Conservation (phyloP, 805 yeast species). For the Candida tibetensis region DNA sequence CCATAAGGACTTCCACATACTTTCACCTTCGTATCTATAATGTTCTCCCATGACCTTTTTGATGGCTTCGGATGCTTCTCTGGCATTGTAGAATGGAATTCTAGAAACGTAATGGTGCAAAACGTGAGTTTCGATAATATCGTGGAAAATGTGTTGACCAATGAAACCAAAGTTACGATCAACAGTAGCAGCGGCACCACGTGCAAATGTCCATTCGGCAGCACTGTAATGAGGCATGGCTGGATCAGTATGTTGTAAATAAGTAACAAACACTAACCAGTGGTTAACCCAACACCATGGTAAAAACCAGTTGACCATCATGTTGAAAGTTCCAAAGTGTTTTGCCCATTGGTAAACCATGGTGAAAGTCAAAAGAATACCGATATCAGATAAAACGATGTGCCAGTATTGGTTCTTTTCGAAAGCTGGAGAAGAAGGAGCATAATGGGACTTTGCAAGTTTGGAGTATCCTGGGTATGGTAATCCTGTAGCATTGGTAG, state of each 20-base stretch:
- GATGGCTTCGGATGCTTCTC: constrained; percentile 74
- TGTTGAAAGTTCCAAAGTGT: constrained; percentile 59
- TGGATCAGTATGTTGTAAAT: constrained; percentile 79
- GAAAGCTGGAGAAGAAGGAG: constrained; percentile 70
- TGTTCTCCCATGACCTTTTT: constrained; percentile 83
- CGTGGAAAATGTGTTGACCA: constrained; percentile 79
- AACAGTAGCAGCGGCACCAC: constrained; percentile 88
- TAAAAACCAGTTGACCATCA: constrained; percentile 65
- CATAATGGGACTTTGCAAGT: constrained; percentile 62
- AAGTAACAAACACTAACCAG: constrained; percentile 87
- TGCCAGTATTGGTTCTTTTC: constrained; percentile 71
- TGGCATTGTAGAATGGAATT: constrained; percentile 86
- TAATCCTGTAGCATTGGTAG: constrained; percentile 77
- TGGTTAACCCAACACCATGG: constrained; percentile 84
- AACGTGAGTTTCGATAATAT: constrained; percentile 87
- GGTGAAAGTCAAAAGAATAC: constrained; percentile 52
- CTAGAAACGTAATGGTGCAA: constrained; percentile 80
- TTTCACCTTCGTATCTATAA: constrained; percentile 64
- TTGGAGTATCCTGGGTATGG: constrained; percentile 44
- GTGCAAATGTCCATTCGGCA: constrained; percentile 76
- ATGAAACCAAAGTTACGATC: constrained; percentile 81
- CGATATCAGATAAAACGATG: constrained; percentile 70
- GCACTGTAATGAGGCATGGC: constrained; percentile 77
- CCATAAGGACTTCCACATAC: constrained; percentile 70
- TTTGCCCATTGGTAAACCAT: constrained; percentile 60